A percentile compares a stretch with the other conserved stretches of the same genome.
Evolutionary conservation across 116 monocot species (phyloP).

Genomic region (Zostera marina): DNA sequence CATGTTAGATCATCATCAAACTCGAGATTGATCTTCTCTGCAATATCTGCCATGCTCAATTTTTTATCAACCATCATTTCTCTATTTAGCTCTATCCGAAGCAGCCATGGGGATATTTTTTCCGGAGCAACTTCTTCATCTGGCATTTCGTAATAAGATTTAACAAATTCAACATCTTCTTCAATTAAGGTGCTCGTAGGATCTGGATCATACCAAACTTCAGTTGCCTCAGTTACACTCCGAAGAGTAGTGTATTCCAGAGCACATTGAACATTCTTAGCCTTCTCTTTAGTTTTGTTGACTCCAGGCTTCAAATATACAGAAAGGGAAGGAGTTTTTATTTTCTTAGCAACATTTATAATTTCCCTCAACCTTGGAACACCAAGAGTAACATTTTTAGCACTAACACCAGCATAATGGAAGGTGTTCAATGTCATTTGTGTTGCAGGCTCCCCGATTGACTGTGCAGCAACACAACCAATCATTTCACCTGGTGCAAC

Average conservation of each 20-base stretch:
- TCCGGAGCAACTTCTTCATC: constrained; percentile 94
- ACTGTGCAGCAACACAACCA: constrained; percentile 98
- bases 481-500: constrained; percentile 99
- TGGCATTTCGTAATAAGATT: constrained; percentile 96
- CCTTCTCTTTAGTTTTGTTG: constrained; percentile 67
- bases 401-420: constrained; percentile 99
- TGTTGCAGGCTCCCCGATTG: constrained; percentile 98
- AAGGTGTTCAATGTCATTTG: constrained; percentile 99
- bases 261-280: constrained; percentile 95
- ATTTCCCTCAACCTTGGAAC: constrained; percentile 96
- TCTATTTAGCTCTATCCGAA: constrained; percentile 88
- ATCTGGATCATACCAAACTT: constrained; percentile 99
- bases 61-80: constrained; percentile 99
- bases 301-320: constrained; percentile 76
- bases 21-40: constrained; percentile 92
- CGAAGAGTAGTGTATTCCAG: constrained; percentile 92
- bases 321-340: constrained; percentile 96
- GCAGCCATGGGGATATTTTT: constrained; percentile 95
- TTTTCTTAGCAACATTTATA: constrained; percentile 98
- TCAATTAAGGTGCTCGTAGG: constrained; percentile 91
- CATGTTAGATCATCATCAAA: constrained; percentile 92
- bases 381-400: constrained; percentile 99
- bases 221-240: constrained; percentile 95
- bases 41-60: constrained; percentile 96
- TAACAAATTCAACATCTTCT: constrained; percentile 97